Conservation (phyloP, 495 filamentous ascomycete species). For the Lasiosphaeris hirsuta region DNA sequence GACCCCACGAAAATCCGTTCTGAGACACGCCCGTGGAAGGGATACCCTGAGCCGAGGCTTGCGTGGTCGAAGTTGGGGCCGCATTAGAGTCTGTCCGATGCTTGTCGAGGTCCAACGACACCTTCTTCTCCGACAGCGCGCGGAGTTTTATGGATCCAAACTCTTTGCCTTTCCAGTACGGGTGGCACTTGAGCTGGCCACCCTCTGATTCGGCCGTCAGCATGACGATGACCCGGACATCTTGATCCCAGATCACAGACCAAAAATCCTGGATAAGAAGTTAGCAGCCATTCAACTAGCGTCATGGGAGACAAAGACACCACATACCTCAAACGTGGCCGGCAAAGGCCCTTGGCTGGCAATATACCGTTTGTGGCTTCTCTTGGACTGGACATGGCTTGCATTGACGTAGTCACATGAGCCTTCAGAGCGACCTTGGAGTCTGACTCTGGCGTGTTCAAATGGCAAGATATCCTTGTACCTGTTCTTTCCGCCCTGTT, state of each 20-base stretch:
- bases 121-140: slow-evolving; percentile 71
- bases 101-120: slow-evolving; percentile 66
- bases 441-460: slow-evolving; percentile 83
- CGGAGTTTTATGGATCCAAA: slow-evolving; percentile 81
- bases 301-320: not conserved
- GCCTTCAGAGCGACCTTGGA: slow-evolving; percentile 65
- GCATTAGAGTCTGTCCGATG: slow-evolving; percentile 29
- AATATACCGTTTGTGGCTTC: slow-evolving; percentile 87
- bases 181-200: slow-evolving; percentile 91
- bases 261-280: slow-evolving; percentile 81
- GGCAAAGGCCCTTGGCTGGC: slow-evolving; percentile 93
- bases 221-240: slow-evolving; percentile 91
- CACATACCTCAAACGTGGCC: slow-evolving; percentile 81
- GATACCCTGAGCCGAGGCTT: slow-evolving; percentile 22
- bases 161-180: slow-evolving; percentile 79
- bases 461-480: slow-evolving; percentile 99
- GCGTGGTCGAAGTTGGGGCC: slow-evolving; percentile 19
- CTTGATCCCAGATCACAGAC: slow-evolving; percentile 96
- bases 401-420: slow-evolving; percentile 96
- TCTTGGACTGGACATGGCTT: slow-evolving; percentile 72
- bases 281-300: slow-evolving; percentile 34
- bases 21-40: slow-evolving; percentile 3
- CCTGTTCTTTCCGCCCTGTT: slow-evolving; percentile 90
- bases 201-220: slow-evolving; percentile 94
- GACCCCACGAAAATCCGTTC: not conserved